A percentile compares a stretch with the other conserved stretches of the same genome.
Evolutionary conservation across 1,139 yeast species (phyloP).

Genomic region (Magnusiomyces sp.): DNA sequence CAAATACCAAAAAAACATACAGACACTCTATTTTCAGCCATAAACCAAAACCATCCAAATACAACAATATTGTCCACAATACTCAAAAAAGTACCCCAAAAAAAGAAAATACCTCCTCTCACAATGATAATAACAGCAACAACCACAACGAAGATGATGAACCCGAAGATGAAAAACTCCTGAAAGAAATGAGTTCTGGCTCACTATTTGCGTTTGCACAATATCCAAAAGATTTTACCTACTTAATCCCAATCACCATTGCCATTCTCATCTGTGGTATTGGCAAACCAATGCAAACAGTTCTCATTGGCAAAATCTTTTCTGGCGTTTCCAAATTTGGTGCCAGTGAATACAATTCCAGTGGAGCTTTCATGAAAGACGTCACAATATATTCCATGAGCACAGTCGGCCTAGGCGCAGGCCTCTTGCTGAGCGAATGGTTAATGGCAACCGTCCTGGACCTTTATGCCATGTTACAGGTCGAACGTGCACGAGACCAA

Average conservation of each 20-base stretch:
- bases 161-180: not conserved
- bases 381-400: constrained; percentile 30
- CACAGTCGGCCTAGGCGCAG: constrained; percentile 52
- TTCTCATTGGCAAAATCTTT: constrained; percentile 61
- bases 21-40: too few relatives aligned
- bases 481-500: constrained; percentile 43
- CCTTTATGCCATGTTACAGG: constrained; percentile 65
- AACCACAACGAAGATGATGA: not conserved
- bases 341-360: constrained; percentile 23
- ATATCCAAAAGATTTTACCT: constrained; percentile 21
- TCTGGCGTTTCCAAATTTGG: constrained; percentile 39
- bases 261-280: constrained; percentile 39
- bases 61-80: too few relatives aligned
- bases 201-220: constrained; percentile 9
- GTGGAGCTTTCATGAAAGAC: constrained; percentile 35
- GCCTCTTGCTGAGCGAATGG: constrained; percentile 46
- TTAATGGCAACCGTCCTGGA: constrained; percentile 54
- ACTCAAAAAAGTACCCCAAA: too few relatives aligned
- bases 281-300: constrained; percentile 55
- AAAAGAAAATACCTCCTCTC: too few relatives aligned
- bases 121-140: not conserved
- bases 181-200: not conserved
- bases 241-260: constrained; percentile 22
- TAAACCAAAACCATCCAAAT: too few relatives aligned
- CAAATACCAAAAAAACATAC: too few relatives aligned